Evolutionary conservation across 768 basidiomycete species (phyloP), one percentile per base, ranked within the genome.

Genomic region (Tulasnella sp.): DNA sequence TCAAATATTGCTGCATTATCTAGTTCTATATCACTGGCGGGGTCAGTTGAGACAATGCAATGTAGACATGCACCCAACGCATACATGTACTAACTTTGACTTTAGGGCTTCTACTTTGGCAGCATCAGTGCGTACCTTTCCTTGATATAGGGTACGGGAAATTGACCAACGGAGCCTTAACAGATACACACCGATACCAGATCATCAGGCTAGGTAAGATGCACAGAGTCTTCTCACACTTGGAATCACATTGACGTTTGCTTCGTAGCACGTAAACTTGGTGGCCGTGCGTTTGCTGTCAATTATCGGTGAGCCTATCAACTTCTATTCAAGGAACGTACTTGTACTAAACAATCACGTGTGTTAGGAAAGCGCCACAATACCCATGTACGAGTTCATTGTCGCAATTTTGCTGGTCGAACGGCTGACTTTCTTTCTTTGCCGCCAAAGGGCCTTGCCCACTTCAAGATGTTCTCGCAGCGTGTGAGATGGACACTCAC

Each of bases 381-480:
- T 98, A 94, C 65, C 94, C 94, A 1, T 97, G 54, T 56, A 56
- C 8, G 54, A 1, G 8, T 7, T 30, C 38, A 12, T 27, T 56
- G n/a, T 25, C 24, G 24, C 19, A 0, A 24, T 2, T 46, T 3
- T 22, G 2, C 12, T 15, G 15, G 34, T 38, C 34, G 34, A 15
- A 38, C 5, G 34, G 34, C 15, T 5, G 34, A 15, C 34, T 38
- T 38, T 38, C 15, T 38, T 38, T 38, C 15, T 38, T 38, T 38
- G 34, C 15, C 7, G 34, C 15, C 34, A n/a, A 22, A 56, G 54
- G 57, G 57, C 57, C 57, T 29, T 91, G 89, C 64, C 88, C 85
- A 1, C 71, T 97, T 4, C 92, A 96, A 66, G 94, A 98, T 69
- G 73, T 84, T 38, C 67, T 98, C 10, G 90, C 94, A 2, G 84